A percentile compares a stretch with the other conserved stretches of the same genome.
Conservation (phyloP, 2,329 filamentous ascomycete genomes). For the Lasiodiplodia sp. region DNA sequence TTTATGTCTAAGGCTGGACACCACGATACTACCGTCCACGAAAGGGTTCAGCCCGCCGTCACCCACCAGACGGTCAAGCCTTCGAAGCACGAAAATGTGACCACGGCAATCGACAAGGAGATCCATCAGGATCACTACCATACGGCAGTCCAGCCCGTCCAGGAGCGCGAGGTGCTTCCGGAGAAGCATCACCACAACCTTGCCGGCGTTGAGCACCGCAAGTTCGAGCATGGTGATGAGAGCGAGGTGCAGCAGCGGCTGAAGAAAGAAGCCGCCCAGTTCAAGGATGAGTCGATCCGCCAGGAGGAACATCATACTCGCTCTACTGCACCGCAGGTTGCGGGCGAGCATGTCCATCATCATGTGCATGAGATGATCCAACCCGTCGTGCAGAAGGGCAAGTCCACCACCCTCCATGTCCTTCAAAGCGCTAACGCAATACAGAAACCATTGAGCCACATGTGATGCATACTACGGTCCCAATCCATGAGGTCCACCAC, state of each 20-base stretch:
- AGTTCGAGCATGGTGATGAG: conserved; percentile 67
- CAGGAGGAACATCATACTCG: conserved; percentile 57
- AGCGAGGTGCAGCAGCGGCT: conserved; percentile 52
- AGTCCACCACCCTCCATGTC: background rate
- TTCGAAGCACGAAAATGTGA: conserved; percentile 67
- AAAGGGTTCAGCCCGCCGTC: conserved; percentile 67
- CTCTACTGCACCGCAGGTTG: conserved; percentile 57
- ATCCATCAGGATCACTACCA: conserved; percentile 77
- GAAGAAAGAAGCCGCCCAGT: conserved; percentile 52
- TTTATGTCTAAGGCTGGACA: conserved; percentile 69
- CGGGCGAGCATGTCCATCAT: conserved; percentile 70
- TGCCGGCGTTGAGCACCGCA: conserved; percentile 65
- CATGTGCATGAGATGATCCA: conserved; percentile 74
- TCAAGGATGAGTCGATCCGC: conserved; percentile 59
- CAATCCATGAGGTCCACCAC: conserved; percentile 76
- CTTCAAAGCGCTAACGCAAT: background rate
- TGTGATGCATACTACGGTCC: conserved; percentile 74
- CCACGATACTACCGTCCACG: conserved; percentile 72
- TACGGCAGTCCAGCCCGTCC: conserved; percentile 71
- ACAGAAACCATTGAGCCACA: conserved; percentile 69
- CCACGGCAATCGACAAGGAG: conserved; percentile 71
- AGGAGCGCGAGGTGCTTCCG: conserved; percentile 62
- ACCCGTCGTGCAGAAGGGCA: conserved; percentile 69
- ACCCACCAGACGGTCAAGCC: conserved; percentile 67
- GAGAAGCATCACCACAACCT: conserved; percentile 70